These are phyloP conservation scores for Stephanodiscus minutulus DNA, from an alignment of 108 stramenopile species.

Conservation along the genomic window DNA sequence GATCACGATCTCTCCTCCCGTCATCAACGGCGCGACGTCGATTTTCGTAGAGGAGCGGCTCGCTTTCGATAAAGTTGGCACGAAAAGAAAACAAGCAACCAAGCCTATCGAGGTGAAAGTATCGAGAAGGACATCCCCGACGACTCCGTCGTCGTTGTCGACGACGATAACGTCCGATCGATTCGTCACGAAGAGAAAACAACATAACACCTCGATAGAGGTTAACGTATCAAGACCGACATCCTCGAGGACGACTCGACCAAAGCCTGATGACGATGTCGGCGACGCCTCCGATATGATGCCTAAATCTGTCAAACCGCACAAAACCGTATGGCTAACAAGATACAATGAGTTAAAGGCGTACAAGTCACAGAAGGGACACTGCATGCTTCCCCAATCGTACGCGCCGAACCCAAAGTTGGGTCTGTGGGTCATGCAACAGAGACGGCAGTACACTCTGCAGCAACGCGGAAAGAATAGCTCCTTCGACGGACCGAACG, in stretches of 20 bases:
- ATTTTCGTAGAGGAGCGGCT: not conserved
- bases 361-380: conserved; percentile 51
- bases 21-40: not conserved
- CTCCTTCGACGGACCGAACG: conserved; percentile 8
- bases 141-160: not conserved
- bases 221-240: not conserved
- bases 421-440: conserved; percentile 59
- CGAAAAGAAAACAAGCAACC: no score
- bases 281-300: not conserved
- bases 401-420: conserved; percentile 45
- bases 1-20: conserved; percentile 7
- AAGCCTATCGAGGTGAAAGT: not conserved
- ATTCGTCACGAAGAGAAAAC: not conserved
- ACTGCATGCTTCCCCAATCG: conserved; percentile 57
- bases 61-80: no score
- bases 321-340: conserved; percentile 13
- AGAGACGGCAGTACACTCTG: conserved; percentile 55
- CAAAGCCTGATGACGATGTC: not conserved
- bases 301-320: conserved; percentile 4
- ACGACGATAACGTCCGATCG: not conserved
- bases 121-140: not conserved
- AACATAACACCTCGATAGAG: not conserved
- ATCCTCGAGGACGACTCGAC: not conserved
- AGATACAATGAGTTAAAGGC: conserved; percentile 32
- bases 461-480: conserved; percentile 32